Evolutionary conservation across 2,329 filamentous ascomycete genomes (phyloP), one percentile per base, ranked within the genome.

Genomic region (Fusarium albosuccineum): DNA sequence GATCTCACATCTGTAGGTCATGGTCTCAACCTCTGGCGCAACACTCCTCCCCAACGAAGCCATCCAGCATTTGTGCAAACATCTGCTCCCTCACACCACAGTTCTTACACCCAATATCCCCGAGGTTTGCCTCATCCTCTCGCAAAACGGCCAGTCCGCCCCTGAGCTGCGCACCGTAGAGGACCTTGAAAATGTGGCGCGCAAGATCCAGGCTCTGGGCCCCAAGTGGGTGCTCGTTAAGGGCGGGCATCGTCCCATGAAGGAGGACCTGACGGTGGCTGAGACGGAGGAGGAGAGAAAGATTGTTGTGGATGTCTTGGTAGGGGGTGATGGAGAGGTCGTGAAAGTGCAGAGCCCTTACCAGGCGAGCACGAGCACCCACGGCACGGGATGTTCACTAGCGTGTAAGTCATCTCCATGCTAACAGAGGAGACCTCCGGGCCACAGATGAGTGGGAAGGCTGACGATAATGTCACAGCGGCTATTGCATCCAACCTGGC

Each of bases 331-430:
- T 1, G 82, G 81, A 0, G 78, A 85, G n/a, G 77, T 85, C 0
- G 82, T 88, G 1, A 81, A 88, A 39, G 85, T 97, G 49, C 86
- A 94, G 77, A 92, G 88, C 39, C 83, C 85, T 5, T 97, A 91
- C 74, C 84, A 93, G 65, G 80, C 84, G 9, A 93, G 91, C 9
- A 90, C 84, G 62, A 95, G 95, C 74, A 98, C 95, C 0, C 96
- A 99, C 74, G 96, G 96, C 1, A 98, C 96, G 0, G 96, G 96
- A 5, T 99, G 96, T 75, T 97, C 94, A 9, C 85, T 98, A 62
- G 96, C 96, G 40, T 97, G 90, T 92, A 78, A 82, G 89, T 83
- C 30, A 30, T 36, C 34, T 29, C 9, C 27, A 13, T 11, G 13
- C 46, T 52, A 11, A 6, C 9, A 22, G 22, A 22, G 22, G 22